A percentile compares a stretch with the other conserved stretches of the same genome.
phyloP scores from a whole-genome alignment of 768 basidiomycete genomes.

The Naganishia vishniacii region DNA sequence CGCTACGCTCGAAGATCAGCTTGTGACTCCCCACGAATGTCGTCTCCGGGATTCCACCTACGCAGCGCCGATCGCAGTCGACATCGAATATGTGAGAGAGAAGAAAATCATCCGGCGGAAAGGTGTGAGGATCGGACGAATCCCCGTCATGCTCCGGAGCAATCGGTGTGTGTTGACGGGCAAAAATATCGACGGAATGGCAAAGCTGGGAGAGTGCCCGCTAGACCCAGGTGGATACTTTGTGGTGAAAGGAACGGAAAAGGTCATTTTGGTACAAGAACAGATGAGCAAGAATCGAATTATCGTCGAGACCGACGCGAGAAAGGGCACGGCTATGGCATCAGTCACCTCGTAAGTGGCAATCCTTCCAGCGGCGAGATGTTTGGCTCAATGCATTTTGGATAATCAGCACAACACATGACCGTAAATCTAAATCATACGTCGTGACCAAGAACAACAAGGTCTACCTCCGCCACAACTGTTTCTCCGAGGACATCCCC shows the following conservation, averaged over 20 bases:
- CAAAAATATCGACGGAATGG: conserved; percentile 69
- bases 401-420: conserved; percentile 50
- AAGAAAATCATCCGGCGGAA: conserved; percentile 75
- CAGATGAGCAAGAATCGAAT: conserved; percentile 98
- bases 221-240: conserved; percentile 99
- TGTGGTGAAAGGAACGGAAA: conserved; percentile 57
- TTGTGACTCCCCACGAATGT: conserved; percentile 93
- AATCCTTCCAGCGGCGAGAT: conserved; percentile 49
- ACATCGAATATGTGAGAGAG: conserved; percentile 89
- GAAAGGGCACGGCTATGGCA: conserved; percentile 84
- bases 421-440: conserved; percentile 89
- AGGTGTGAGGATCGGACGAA: conserved; percentile 78
- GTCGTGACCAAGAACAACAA: conserved; percentile 90
- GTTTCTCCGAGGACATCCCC: conserved; percentile 92
- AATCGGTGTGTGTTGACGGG: conserved; percentile 87
- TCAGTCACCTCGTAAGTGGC: conserved; percentile 85
- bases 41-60: conserved; percentile 93
- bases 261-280: conserved; percentile 93
- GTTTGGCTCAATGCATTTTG: conserved; percentile 46
- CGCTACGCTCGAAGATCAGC: conserved; percentile 13
- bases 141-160: conserved; percentile 95
- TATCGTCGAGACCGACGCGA: conserved; percentile 88
- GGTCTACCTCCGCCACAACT: conserved; percentile 96
- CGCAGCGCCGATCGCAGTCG: conserved; percentile 84
- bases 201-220: conserved; percentile 94